Base-by-base conservation (phyloP, 2,329 filamentous ascomycete species). In the Microcyclosporella mali region DNA sequence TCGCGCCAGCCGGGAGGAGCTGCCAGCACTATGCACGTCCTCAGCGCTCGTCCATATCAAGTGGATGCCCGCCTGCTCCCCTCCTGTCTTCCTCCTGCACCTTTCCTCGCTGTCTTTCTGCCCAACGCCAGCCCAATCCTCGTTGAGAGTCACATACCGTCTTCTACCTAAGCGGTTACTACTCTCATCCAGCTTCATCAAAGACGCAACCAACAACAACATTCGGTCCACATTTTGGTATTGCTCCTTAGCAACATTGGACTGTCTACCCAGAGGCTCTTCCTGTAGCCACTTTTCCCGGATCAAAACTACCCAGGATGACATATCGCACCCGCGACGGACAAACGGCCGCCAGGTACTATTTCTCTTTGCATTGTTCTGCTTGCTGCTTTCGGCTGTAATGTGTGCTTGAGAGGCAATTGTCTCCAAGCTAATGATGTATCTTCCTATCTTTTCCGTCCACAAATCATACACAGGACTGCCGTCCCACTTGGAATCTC, bases 301-400 rank as follows among this genome's bases (percentile, higher is more conserved):
- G 41, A 45, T 37, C 38, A 33, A 37, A 39, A 15, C 37, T 33
- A 34, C 25, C 55, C 62, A 65, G 61, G 60, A 65, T 65, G 62
- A 62, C 55, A 55, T 53, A 52, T 60, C 57, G 60, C 60, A 59
- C 40, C 60, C 55, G 57, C 58, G 59, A 64, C 56, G 58, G 62
- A 40, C 50, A 51, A 46, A 58, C 60, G 56, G 51, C 57, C 52
- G 53, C 57, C 60, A 65, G 62, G 62, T 65, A 65, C 56, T 56
- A 52, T 51, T 55, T 56, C 53, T 52, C 45, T 41, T 40, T 44
- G 51, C 43, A 50, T 47, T 47, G 47, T 28, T 49, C 44, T 50
- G 46, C 37, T 34, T 33, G 30, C 18, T 40, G 16, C 32, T 40
- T 49, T 48, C 38, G 34, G 37, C 33, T 43, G 37, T 41, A 31